Base-by-base conservation (phyloP, 331 rosid genomes). In the Dryas integrifolia region DNA sequence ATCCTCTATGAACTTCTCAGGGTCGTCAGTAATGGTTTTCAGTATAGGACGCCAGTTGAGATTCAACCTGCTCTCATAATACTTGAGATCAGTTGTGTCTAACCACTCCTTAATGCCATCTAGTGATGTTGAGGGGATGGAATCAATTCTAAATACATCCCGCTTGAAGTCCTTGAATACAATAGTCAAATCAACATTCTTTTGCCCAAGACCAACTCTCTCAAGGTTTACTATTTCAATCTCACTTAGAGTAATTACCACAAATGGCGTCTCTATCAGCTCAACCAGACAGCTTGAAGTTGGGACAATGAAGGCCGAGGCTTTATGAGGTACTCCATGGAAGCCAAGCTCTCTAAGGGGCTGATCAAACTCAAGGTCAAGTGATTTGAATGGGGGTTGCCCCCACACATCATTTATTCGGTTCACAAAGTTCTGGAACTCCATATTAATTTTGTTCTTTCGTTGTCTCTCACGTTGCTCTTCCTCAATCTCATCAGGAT, bases 161-260 rank as follows among this genome's bases (percentile, higher is more conserved):
- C 86, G 82, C 82, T 90, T 90, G 78, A 90, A 90, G 84, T 90
- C 94, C 77, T 88, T 90, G 77, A 90, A 90, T 3, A 90, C 94
- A 6, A 88, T 53, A 10, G 92, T 85, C 97, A 90, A 78, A 71
- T 90, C 97, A 72, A 90, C 88, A 79, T 90, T 90, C 79, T 90
- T 90, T 88, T 90, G 97, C 71, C 94, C 92, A 51, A 90, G 94
- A 58, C 97, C 97, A 69, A 88, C 94, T 76, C 97, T 90, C 83
- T 90, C 97, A 7, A 90, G 87, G 82, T 90, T 90, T 62, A 90
- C 92, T 74, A 90, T 90, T 73, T 90, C 94, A 77, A 86, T 90
- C 86, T 90, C 97, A 67, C 86, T 60, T 5, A 90, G 83, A 46
- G 97, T 86, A 43, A 90, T 87, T 53, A 90, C 94, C 83, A 88